phyloP scores from a whole-genome alignment of 768 basidiomycete genomes.

The Xanthoconium purpureum region DNA sequence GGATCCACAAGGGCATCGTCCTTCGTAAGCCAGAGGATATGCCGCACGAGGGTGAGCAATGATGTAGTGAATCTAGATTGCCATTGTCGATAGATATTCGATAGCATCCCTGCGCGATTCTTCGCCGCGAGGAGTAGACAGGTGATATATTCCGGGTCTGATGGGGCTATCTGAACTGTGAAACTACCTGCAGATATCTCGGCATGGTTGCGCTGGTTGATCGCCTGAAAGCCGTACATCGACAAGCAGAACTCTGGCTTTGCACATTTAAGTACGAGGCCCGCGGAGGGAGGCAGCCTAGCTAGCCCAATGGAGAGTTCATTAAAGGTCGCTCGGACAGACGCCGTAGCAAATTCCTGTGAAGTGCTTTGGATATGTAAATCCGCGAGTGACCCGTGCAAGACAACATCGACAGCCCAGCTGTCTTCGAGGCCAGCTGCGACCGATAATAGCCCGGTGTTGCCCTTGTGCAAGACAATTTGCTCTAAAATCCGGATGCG shows the following conservation, averaged over 20 bases:
- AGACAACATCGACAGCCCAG: conserved; percentile 15
- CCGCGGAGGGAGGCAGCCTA: conserved; percentile 1
- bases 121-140: conserved; percentile 14
- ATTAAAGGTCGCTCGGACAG: conserved; percentile 8
- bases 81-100: conserved; percentile 28
- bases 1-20: conserved; percentile 61
- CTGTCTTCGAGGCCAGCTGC: background rate
- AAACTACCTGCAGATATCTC: conserved; percentile 22
- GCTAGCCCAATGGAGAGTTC: conserved; percentile 17
- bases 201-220: conserved; percentile 2
- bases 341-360: background rate
- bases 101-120: conserved; percentile 13
- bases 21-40: conserved; percentile 50
- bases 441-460: background rate
- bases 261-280: background rate
- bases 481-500: conserved; percentile 48
- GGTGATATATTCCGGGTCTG: conserved; percentile 29
- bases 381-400: conserved; percentile 16
- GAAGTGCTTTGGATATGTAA: conserved; percentile 14
- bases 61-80: conserved; percentile 27
- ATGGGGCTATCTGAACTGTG: conserved; percentile 26
- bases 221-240: conserved; percentile 18
- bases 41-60: conserved; percentile 41
- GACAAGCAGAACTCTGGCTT: conserved; percentile 23
- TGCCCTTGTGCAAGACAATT: conserved; percentile 23